These are phyloP conservation scores for Saccharomycopsis malanga DNA, from an alignment of 805 yeast genomes.

Conservation along the genomic window DNA sequence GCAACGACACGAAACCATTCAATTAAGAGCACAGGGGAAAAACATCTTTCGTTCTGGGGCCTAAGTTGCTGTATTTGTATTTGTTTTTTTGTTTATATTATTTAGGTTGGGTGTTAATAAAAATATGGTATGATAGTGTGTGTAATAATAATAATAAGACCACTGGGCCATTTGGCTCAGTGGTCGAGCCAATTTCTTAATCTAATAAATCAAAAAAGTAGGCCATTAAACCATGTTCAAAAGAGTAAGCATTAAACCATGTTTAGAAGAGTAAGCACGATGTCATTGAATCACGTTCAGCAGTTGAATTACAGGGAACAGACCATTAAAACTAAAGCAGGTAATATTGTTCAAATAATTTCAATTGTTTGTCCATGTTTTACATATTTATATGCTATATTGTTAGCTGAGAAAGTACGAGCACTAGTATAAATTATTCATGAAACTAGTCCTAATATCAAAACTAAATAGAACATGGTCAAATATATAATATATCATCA, in stretches of 20 bases:
- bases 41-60: slow-evolving; percentile 72
- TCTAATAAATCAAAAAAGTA: no score
- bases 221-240: no score
- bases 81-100: not conserved
- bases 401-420: slow-evolving; percentile 18
- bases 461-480: slow-evolving; percentile 24
- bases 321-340: slow-evolving; percentile 16
- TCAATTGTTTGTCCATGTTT: slow-evolving; percentile 26
- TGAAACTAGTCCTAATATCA: slow-evolving; percentile 17
- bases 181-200: no score
- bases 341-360: slow-evolving; percentile 27
- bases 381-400: slow-evolving; percentile 23
- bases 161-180: no score
- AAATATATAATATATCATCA: no score
- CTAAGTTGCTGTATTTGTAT: not conserved
- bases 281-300: not conserved
- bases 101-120: no score
- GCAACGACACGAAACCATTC: slow-evolving; percentile 83
- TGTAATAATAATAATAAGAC: no score
- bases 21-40: slow-evolving; percentile 80
- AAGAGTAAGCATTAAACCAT: no score
- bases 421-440: slow-evolving; percentile 21
- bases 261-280: no score
- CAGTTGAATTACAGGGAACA: not conserved
- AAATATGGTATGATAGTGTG: no score